Conservation (phyloP, 2,329 filamentous ascomycete genomes). For the Thelonectria discophora region DNA sequence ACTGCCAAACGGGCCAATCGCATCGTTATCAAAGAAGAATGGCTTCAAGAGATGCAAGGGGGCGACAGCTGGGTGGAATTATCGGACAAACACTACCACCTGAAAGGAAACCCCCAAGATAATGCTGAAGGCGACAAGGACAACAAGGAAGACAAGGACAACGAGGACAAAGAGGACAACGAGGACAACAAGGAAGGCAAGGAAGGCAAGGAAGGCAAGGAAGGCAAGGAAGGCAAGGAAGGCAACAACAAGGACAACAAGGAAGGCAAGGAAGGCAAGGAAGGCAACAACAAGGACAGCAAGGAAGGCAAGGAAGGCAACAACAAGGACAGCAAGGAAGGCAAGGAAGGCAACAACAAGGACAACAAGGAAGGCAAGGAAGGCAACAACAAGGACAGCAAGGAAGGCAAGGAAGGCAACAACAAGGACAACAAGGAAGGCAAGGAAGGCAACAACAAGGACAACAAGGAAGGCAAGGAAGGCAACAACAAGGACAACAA, state of each 20-base stretch:
- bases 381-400: background rate
- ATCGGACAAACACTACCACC: background rate
- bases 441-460: too few relatives aligned
- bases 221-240: background rate
- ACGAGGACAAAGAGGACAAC: background rate
- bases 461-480: background rate
- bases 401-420: background rate
- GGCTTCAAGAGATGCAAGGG: background rate
- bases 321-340: background rate
- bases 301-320: background rate
- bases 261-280: background rate
- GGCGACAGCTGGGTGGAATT: background rate
- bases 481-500: background rate
- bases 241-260: background rate
- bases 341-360: background rate
- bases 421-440: background rate
- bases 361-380: background rate
- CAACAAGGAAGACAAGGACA: background rate
- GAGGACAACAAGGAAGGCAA: background rate
- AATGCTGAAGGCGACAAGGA: background rate
- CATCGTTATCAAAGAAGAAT: background rate
- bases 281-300: background rate
- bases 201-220: background rate
- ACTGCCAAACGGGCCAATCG: background rate
- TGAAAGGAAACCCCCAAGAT: background rate